These are phyloP conservation scores for Yarrowia deformans DNA, from an alignment of 805 yeast species.

Conservation along the genomic window DNA sequence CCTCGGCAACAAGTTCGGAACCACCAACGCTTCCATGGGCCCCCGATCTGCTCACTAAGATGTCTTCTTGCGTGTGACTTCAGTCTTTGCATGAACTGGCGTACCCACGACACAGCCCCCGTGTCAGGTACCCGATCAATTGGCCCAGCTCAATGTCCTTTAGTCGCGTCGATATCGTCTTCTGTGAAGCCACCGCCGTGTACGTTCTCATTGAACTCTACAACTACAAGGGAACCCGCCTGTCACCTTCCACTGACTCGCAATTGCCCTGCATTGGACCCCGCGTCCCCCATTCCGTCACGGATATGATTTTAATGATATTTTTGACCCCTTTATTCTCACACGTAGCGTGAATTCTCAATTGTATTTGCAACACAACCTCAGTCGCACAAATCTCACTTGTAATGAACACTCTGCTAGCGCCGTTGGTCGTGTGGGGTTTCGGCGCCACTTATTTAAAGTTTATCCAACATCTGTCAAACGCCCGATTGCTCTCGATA, in stretches of 20 bases:
- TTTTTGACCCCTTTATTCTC: not conserved
- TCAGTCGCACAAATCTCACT: too few species aligned
- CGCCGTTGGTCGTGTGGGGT: constrained; percentile 22
- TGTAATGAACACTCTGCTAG: too few species aligned
- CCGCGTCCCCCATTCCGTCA: not conserved
- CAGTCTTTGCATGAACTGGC: not conserved
- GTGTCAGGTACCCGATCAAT: not conserved
- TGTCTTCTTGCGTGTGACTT: not conserved
- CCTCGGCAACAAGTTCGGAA: constrained; percentile 30
- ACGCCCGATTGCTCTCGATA: constrained; percentile 35
- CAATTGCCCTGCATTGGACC: constrained; percentile 12
- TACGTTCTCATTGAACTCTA: constrained; percentile 4
- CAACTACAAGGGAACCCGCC: not conserved
- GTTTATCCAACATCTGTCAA: constrained; percentile 14
- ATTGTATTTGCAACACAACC: too few species aligned
- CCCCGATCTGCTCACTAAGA: constrained; percentile 29
- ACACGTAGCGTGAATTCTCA: not conserved
- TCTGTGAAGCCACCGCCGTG: not conserved
- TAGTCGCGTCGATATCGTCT: not conserved
- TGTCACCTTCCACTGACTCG: not conserved
- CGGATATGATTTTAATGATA: constrained; percentile 8
- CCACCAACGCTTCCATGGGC: constrained; percentile 39
- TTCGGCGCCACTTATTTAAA: not conserved
- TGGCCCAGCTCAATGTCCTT: constrained; percentile 1
- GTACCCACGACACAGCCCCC: too few species aligned